These are phyloP conservation scores for Cystobasidium pallidum DNA, from an alignment of 1,284 basidiomycete genomes.

Conservation along the genomic window DNA sequence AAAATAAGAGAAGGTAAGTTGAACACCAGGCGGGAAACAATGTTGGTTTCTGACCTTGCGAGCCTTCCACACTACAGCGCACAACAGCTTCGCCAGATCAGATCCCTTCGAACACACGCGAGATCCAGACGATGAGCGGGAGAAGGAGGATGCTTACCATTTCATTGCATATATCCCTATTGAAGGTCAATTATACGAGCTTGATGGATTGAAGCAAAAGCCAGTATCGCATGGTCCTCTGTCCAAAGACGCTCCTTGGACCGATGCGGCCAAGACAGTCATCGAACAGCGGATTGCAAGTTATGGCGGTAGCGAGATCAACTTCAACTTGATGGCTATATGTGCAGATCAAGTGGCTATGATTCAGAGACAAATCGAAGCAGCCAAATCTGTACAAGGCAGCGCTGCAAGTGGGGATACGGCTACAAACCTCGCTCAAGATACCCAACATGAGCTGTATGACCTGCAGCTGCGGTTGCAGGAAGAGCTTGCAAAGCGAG, in stretches of 20 bases:
- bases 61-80: neutral
- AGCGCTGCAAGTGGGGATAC: slow-evolving; percentile 60
- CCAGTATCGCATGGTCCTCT: slow-evolving; percentile 74
- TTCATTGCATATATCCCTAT: slow-evolving; percentile 87
- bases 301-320: slow-evolving; percentile 78
- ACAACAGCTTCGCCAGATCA: slow-evolving; percentile 73
- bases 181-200: slow-evolving; percentile 73
- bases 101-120: slow-evolving; percentile 61
- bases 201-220: slow-evolving; percentile 79
- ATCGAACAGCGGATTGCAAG: slow-evolving; percentile 82
- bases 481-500: slow-evolving; percentile 75
- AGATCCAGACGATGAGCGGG: slow-evolving; percentile 64
- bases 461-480: slow-evolving; percentile 53
- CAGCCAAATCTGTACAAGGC: slow-evolving; percentile 56
- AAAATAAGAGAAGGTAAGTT: slow-evolving; percentile 51
- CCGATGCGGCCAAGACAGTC: slow-evolving; percentile 75
- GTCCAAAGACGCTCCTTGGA: slow-evolving; percentile 71
- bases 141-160: slow-evolving; percentile 75
- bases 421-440: slow-evolving; percentile 62
- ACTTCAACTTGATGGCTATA: slow-evolving; percentile 86
- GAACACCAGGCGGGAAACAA: neutral
- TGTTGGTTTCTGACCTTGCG: neutral
- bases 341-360: slow-evolving; percentile 73
- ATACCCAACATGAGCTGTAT: slow-evolving; percentile 59
- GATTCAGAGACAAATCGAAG: slow-evolving; percentile 65